phyloP scores from a whole-genome alignment of 345 rosid genomes.

The Corymbia maculata region DNA sequence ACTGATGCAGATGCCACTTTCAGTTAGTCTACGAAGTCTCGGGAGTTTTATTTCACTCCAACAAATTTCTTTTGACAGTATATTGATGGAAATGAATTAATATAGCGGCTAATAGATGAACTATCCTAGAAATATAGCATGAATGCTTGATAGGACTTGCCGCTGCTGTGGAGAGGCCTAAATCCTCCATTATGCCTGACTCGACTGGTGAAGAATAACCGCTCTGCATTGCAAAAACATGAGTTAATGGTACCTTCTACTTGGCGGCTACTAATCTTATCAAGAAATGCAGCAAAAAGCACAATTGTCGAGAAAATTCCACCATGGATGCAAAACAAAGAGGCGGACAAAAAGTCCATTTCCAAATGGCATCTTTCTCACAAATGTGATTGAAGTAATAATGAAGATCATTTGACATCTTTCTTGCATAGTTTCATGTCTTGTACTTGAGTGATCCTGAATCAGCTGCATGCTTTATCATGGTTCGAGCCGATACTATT shows the following conservation, averaged over 20 bases:
- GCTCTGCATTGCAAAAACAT: neutral
- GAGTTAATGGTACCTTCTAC: neutral
- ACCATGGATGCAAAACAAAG: neutral
- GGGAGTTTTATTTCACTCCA: neutral
- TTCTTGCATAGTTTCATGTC: neutral
- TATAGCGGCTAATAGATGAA: neutral
- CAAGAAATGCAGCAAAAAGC: neutral
- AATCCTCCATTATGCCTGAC: constrained; percentile 3
- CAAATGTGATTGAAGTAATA: neutral
- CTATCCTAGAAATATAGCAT: neutral
- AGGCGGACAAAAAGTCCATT: neutral
- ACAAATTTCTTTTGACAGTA: neutral
- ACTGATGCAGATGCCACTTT: neutral
- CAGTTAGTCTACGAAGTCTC: neutral
- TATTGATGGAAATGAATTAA: neutral
- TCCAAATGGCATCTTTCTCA: neutral
- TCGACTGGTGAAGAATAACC: constrained; percentile 7
- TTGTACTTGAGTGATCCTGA: neutral
- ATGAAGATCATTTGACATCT: neutral
- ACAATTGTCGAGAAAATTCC: neutral
- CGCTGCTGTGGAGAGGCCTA: constrained; percentile 1
- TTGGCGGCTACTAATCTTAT: neutral
- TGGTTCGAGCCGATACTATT: neutral
- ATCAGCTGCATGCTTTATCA: neutral
- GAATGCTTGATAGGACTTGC: neutral